phyloP scores from a whole-genome alignment of 352 stramenopile genomes.

The Thraustotheca clavata region DNA sequence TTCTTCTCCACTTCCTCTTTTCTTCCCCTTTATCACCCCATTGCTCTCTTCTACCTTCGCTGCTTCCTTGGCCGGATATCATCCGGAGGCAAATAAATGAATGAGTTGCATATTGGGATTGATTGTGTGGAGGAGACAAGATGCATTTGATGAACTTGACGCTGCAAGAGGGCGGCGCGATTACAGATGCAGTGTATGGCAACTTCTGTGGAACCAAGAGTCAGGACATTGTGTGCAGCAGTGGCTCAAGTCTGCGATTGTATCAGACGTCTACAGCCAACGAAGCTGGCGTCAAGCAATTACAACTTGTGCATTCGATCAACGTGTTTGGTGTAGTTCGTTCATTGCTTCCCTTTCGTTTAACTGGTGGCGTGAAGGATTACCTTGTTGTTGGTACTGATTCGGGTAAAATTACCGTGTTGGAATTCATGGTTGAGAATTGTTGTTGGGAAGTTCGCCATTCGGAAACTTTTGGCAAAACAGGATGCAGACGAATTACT shows the following conservation, averaged over 20 bases:
- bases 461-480: constrained; percentile 95
- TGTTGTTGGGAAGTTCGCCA: constrained; percentile 83
- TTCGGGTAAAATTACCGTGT: constrained; percentile 91
- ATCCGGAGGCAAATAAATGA: too few species aligned
- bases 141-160: constrained; percentile 87
- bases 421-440: constrained; percentile 86
- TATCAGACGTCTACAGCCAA: constrained; percentile 39
- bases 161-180: constrained; percentile 72
- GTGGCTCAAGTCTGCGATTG: constrained; percentile 92
- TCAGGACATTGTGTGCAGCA: constrained; percentile 93
- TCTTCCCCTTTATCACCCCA: too few species aligned
- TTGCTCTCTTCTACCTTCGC: too few species aligned
- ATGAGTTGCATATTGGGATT: too few species aligned
- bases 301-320: constrained; percentile 75
- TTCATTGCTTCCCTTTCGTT: constrained; percentile 83
- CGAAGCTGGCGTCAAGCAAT: constrained; percentile 49
- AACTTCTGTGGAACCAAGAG: constrained; percentile 88
- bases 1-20: too few species aligned
- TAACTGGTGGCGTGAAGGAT: constrained; percentile 87
- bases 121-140: neutral
- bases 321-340: constrained; percentile 90
- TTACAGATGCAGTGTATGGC: constrained; percentile 81
- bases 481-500: constrained; percentile 93
- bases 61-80: too few species aligned
- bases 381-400: constrained; percentile 95